phyloP scores from a whole-genome alignment of 129 eudicot species.

The Chrysanthemum makinoi region DNA sequence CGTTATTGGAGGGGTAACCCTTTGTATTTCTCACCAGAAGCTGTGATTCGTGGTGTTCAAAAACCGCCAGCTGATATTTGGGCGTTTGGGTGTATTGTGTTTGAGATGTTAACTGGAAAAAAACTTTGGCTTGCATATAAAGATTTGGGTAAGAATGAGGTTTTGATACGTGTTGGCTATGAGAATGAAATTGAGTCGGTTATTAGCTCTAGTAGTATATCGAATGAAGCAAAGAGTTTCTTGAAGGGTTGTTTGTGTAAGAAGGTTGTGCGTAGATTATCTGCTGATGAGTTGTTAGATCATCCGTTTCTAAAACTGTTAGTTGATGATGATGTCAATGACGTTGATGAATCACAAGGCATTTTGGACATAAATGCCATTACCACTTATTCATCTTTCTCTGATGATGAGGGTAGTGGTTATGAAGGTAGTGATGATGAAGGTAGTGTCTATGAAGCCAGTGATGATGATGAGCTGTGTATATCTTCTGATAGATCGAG shows the following conservation, averaged over 20 bases:
- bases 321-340: constrained; percentile 33
- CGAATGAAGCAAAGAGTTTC: constrained; percentile 52
- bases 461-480: too few species aligned
- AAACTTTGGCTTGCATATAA: too few species aligned
- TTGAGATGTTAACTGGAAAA: not conserved
- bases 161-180: too few species aligned
- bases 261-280: constrained; percentile 51
- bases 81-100: not conserved
- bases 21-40: not conserved
- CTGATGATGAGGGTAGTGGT: constrained; percentile 29
- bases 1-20: not conserved
- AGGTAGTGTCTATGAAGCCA: not conserved
- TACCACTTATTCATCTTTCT: constrained; percentile 29
- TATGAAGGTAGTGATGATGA: too few species aligned
- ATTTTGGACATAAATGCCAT: constrained; percentile 33
- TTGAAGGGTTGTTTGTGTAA: constrained; percentile 65
- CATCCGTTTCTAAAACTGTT: constrained; percentile 55
- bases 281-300: constrained; percentile 53
- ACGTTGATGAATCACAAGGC: constrained; percentile 24
- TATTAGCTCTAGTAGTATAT: not conserved
- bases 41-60: not conserved
- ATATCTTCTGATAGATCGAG: too few species aligned
- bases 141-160: too few species aligned
- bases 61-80: not conserved
- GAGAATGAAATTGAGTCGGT: too few species aligned